Conservation (phyloP, 257 asterid species). For the Jasminum sambac region DNA sequence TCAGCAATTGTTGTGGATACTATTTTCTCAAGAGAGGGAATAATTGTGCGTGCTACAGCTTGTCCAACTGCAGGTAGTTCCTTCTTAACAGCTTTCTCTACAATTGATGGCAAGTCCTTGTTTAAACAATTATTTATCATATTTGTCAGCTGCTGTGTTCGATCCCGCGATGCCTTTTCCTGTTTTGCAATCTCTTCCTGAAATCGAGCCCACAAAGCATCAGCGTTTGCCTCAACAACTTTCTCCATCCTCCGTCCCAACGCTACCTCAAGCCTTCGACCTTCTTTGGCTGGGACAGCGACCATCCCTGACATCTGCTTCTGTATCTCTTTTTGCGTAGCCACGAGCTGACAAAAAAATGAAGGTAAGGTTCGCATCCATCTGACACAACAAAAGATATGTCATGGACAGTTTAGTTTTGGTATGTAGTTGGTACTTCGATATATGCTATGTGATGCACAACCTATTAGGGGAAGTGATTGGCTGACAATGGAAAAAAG, state of each 20-base stretch:
- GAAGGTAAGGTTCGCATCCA: conserved; percentile 11
- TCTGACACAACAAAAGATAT: conserved; percentile 3
- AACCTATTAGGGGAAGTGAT: not conserved
- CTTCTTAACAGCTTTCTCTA: conserved; percentile 81
- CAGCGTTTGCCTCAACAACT: conserved; percentile 68
- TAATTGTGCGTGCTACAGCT: conserved; percentile 70
- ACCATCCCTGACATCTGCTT: conserved; percentile 76
- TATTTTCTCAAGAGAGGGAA: conserved; percentile 76
- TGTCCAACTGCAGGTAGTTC: conserved; percentile 72
- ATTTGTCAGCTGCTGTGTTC: not conserved
- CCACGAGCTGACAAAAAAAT: conserved; percentile 45
- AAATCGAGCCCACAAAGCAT: conserved; percentile 87
- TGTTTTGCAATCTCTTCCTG: conserved; percentile 78
- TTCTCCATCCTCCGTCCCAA: conserved; percentile 82
- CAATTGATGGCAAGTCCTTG: conserved; percentile 20
- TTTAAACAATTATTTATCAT: conserved; percentile 3
- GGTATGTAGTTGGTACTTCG: not conserved
- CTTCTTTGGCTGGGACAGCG: conserved; percentile 78
- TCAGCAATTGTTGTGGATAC: conserved; percentile 67
- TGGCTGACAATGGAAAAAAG: not conserved
- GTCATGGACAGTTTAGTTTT: not conserved
- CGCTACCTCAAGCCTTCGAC: conserved; percentile 78
- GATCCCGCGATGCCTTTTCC: conserved; percentile 1
- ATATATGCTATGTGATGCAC: not conserved
- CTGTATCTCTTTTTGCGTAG: conserved; percentile 40